Evolutionary conservation across 371 early-diverging fungal species (phyloP), one percentile per base, ranked within the genome.

Genomic region (Gilbertella persicaria): DNA sequence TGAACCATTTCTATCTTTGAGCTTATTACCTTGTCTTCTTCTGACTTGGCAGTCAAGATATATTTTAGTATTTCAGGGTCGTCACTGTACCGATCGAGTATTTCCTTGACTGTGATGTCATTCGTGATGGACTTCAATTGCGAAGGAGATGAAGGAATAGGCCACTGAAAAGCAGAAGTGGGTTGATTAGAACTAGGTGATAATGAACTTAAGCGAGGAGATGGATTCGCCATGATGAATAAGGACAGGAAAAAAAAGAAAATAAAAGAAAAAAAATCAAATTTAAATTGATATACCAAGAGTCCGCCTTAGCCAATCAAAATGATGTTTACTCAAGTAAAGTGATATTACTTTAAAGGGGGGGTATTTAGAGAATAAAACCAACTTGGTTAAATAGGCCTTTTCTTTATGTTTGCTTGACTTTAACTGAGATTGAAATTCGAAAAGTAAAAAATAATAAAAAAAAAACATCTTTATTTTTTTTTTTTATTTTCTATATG

Each of bases 21-120:
- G 9, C 10, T 4, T 29, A n/a, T 36, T 71, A 73, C 80, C 67
- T 77, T 79, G 38, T 79, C 78, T 61, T 79, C 78, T 55, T 77
- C 80, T 1, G 75, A 60, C 25, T 79, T 79, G 2, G 75, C 67
- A 29, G 58, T 55, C 6, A 75, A 43, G 21, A 75, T 71, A 37
- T 63, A 65, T 49, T 68, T 71, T 23, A 75, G 43, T 21, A 75
- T 39, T 41, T 75, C 75, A 12, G 69, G 64, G 39, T 75, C 64
- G 29, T 70, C 62, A 30, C 61, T 60, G 35, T 75, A 71, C 12
- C 55, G 55, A 30, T 71, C 69, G 20, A 75, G 44, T 1, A 75
- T 75, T 37, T 75, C 75, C 46, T 62, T 60, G 21, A 75, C 47
- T 12, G 60, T 66, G 12, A 75, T 65, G 10, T 75, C 75, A 12